These are phyloP conservation scores for Alloteropsis semialata DNA, from an alignment of 176 grass and related monocot genomes.

Conservation along the genomic window DNA sequence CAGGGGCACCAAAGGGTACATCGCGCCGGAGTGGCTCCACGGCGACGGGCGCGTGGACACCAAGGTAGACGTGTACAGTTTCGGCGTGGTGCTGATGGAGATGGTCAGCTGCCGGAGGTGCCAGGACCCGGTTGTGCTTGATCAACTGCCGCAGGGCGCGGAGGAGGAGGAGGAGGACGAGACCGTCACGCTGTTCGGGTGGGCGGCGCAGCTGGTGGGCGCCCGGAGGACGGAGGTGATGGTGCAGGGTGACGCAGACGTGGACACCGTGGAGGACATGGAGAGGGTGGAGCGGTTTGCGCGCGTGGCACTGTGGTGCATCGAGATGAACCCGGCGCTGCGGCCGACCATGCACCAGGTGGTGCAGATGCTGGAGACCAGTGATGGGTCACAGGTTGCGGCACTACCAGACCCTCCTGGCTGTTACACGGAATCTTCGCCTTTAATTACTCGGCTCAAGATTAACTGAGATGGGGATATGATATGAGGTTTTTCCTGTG, in stretches of 20 bases:
- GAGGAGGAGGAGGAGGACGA: not conserved
- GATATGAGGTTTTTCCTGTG: too few relatives aligned
- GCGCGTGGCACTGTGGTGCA: conserved; percentile 1
- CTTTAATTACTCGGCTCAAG: too few relatives aligned
- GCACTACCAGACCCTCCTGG: not conserved
- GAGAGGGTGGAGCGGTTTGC: conserved; percentile 4
- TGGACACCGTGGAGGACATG: not conserved
- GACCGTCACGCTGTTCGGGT: not conserved
- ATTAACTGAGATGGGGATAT: too few relatives aligned
- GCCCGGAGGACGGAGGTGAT: not conserved
- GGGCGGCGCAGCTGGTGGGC: not conserved
- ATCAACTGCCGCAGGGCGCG: too few relatives aligned
- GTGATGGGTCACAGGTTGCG: not conserved
- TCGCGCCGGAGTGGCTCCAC: conserved; percentile 18
- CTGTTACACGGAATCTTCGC: too few relatives aligned
- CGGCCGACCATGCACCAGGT: conserved; percentile 18
- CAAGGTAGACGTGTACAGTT: conserved; percentile 13
- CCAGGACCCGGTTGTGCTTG: not conserved
- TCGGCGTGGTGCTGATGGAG: conserved; percentile 7
- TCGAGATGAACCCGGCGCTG: not conserved
- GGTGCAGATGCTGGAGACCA: not conserved
- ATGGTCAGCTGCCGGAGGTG: conserved; percentile 14
- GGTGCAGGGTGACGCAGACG: not conserved
- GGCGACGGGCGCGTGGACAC: not conserved
- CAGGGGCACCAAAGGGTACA: conserved; percentile 2